These are phyloP conservation scores for Diaporthe helianthi DNA, from an alignment of 2,329 filamentous ascomycete species.

Conservation along the genomic window DNA sequence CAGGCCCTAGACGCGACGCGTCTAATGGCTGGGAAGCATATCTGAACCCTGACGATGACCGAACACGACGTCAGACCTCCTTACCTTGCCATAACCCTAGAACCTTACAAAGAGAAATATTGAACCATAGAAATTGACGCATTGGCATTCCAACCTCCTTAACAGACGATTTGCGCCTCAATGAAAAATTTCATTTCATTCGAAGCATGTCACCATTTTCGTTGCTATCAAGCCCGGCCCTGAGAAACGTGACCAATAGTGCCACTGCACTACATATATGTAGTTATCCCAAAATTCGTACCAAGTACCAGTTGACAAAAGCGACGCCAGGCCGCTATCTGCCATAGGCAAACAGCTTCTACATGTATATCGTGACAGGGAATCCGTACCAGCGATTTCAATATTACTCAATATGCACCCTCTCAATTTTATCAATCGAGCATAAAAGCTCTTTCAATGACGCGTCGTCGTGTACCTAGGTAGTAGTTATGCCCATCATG, in stretches of 20 bases:
- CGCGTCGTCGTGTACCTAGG: background rate
- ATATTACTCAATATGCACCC: background rate
- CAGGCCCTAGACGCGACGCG: conserved; percentile 5
- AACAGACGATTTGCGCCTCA: background rate
- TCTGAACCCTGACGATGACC: conserved; percentile 5
- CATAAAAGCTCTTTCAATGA: background rate
- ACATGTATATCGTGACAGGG: too few species aligned
- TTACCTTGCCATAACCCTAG: background rate
- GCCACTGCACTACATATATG: too few species aligned
- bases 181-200: background rate
- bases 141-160: background rate
- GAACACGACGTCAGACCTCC: background rate
- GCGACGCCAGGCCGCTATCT: too few species aligned
- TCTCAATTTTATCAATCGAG: background rate
- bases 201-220: background rate
- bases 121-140: background rate
- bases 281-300: too few species aligned
- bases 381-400: background rate
- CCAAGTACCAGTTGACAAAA: too few species aligned
- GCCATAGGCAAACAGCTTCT: too few species aligned
- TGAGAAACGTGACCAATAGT: background rate
- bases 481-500: background rate
- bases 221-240: background rate
- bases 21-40: background rate
- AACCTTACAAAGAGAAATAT: background rate